Base-by-base conservation (phyloP, 768 basidiomycete genomes). In the Suillus discolor region DNA sequence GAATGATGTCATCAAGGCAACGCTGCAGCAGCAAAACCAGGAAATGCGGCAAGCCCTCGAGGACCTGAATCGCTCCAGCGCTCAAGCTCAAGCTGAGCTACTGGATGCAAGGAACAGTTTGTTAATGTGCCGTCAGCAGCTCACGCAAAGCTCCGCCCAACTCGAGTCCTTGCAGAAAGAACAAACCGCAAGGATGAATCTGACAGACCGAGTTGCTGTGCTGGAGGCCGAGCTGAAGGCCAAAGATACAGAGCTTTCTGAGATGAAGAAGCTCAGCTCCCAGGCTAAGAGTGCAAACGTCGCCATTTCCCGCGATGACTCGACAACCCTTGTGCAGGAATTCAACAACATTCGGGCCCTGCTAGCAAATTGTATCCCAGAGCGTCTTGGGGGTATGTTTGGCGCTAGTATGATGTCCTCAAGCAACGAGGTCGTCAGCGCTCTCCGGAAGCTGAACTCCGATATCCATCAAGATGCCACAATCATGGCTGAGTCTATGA, bases 381-480 rank as follows among this genome's bases (percentile, higher is more conserved):
- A 78, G 74, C 54, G 86, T 82, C 76, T 74, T 83, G 55, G 77
- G 78, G 2, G 82, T 77, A 9, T 11, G 20, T 79, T 78, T 0
- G 84, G 86, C 65, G 49, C 72, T 41, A 25, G 57, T 41, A 28
- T 13, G 59, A 60, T 31, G 0, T 73, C 80, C 55, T 81, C 85
- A 4, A 80, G 79, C 4, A 79, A 79, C 7, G 85, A 88, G 39
- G 79, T 86, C 16, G 74, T 80, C 36, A 71, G 66, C 3, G 79
- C 82, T 68, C 73, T 87, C 16, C 78, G 81, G 57, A 74, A 75
- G 18, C 71, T 87, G n/a, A 83, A 86, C 60, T 72, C 81, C 8
- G 80, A 81, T 65, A 82, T 85, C 38, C 79, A 79, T 39, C 84
- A 87, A 68, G 79, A 79, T 18, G 82, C 84, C 2, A 81, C 82